These are phyloP conservation scores for Toxicodendron radicans DNA, from an alignment of 345 rosid genomes.

Conservation along the genomic window DNA sequence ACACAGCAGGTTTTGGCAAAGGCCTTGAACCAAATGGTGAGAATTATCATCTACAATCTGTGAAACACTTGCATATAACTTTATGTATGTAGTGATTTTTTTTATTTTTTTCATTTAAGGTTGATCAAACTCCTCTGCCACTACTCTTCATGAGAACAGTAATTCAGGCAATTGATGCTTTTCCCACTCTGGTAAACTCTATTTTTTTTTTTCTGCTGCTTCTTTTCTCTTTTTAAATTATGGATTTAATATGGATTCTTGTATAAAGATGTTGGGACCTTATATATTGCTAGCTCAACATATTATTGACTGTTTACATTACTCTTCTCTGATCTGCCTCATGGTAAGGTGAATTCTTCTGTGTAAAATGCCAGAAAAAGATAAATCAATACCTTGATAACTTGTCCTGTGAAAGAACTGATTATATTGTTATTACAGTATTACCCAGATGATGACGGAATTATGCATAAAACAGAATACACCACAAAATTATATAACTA, in stretches of 20 bases:
- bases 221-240: background rate
- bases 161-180: slow-evolving; percentile 96
- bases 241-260: background rate
- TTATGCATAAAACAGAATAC: background rate
- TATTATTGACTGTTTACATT: background rate
- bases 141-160: slow-evolving; percentile 97
- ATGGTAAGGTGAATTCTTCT: background rate
- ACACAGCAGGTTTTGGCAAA: slow-evolving; percentile 93
- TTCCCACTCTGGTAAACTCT: slow-evolving; percentile 76
- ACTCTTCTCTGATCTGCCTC: background rate
- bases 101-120: slow-evolving; percentile 50
- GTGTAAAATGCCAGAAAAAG: background rate
- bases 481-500: background rate
- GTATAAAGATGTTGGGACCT: background rate
- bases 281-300: background rate
- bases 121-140: slow-evolving; percentile 86
- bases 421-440: background rate
- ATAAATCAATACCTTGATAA: background rate
- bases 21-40: slow-evolving; percentile 94
- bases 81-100: background rate
- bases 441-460: background rate
- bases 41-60: slow-evolving; percentile 11
- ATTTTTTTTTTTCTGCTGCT: background rate
- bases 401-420: background rate
- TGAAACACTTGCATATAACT: background rate